Evolutionary conservation across 306 rosid species (phyloP), one percentile per base, ranked within the genome.

Genomic region (Gastrolobium villosum): DNA sequence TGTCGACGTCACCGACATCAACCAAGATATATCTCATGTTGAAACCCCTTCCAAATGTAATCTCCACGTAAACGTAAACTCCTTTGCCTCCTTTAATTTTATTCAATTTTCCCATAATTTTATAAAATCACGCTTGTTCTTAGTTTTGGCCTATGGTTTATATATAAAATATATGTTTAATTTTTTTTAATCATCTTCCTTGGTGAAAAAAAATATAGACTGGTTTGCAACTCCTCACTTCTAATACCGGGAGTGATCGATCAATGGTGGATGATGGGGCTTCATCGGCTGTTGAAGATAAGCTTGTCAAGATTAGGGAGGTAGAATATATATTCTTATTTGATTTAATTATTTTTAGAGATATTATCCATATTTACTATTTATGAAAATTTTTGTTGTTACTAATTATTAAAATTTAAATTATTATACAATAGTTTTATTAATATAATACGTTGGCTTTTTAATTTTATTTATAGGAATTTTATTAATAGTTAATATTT

Each of bases 221-320:
- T 14, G 88, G 89, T 28, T 75, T 91, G 41, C 92, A 79, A 68
- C 94, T 91, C 59, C 87, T 86, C 6, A 87, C 89, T 68, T 88
- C 86, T 4, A 89, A 89, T 36, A 79, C 85, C 5, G 83, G 87
- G 54, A 88, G 92, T 36, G 92, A 88, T 80, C 86, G 88, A 72
- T 91, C 97, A 13, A 89, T 77, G 44, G 84, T 86, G 53, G 91
- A 86, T 53, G 91, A 91, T 83, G 97, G 91, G 74, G 26, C 84
- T 73, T 87, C 92, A 13, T 82, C 93, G 2, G 88, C 87, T 31
- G 77, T 41, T 43, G 86, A 86, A n/a, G 87, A 82, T 40, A 89
- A 81, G 72, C 81, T 78, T 76, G 74, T 81, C 49, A 87, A 84
- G 69, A 86, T 6, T 55, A 70, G 14, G 34, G 89, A 87, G 97